A percentile compares a stretch with the other conserved stretches of the same genome.
Evolutionary conservation across 495 filamentous ascomycete species (phyloP).

Genomic region (Penicillium daleae): DNA sequence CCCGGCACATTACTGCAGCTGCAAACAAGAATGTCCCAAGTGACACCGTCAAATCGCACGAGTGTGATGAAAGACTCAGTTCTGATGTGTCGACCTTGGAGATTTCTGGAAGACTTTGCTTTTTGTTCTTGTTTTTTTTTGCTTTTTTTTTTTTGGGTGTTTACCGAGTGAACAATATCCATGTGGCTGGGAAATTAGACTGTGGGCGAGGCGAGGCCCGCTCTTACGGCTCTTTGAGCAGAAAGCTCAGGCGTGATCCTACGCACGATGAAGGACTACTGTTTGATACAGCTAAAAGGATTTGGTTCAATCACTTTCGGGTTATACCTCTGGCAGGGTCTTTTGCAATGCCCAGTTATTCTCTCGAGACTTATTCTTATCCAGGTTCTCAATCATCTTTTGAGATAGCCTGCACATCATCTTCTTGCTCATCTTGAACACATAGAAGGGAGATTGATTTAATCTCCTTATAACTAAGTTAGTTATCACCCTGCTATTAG

Average conservation of each 20-base stretch:
- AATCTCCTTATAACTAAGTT: too few species aligned
- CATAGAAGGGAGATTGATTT: background rate
- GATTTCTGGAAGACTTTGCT: background rate
- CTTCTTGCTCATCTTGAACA: background rate
- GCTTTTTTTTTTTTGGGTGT: background rate
- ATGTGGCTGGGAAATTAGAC: constrained; percentile 16
- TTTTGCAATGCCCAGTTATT: too few species aligned
- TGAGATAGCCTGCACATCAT: background rate
- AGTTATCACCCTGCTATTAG: too few species aligned
- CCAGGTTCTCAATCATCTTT: background rate
- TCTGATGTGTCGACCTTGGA: constrained; percentile 2
- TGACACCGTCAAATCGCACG: background rate
- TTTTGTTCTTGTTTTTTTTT: too few species aligned
- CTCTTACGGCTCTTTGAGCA: background rate
- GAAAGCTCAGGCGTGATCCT: background rate
- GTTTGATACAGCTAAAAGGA: background rate
- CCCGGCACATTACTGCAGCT: background rate
- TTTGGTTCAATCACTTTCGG: background rate
- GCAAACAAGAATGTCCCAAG: background rate
- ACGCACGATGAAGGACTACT: background rate
- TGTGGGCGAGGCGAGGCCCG: constrained; percentile 3
- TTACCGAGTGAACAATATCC: background rate
- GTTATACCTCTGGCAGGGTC: too few species aligned
- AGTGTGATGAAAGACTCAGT: background rate
- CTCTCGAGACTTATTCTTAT: background rate